Evolutionary conservation across 768 basidiomycete genomes (phyloP), one percentile per base, ranked within the genome.

Genomic region (Termitomyces sp.): DNA sequence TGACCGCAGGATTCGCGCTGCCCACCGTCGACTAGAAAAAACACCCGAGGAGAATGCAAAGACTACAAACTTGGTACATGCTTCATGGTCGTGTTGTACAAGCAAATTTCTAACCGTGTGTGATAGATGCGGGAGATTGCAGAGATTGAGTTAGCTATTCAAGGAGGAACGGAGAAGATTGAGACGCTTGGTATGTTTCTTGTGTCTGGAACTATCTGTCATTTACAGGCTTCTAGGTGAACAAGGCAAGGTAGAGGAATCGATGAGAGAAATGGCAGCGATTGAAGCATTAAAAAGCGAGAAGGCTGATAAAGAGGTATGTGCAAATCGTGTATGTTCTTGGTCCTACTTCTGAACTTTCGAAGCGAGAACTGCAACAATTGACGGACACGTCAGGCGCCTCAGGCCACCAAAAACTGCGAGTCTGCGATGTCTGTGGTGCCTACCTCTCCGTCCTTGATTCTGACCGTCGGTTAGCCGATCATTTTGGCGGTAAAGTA

Each of bases 21-120:
- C 94, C 41, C 97, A 99, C 70, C 81, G 94, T 63, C 82, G 97
- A 67, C 73, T 99, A 67, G 97, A 99, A 78, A 99, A 99, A 80
- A 99, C 97, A 5, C 97, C 97, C 32, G 97, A 98, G 75, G 97
- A 99, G 78, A 99, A 99, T 69, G 94, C 94, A 48, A 97, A 98
- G 75, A 98, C 96, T 31, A 98, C 97, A 4, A 94, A 96, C 70
- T 72, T 99, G 77, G 91, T 90, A 59, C 44, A 83, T 72, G 41
- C 52, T 43, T 44, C n/a, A 52, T 41, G 23, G 12, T 23, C 13
- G 49, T 50, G 36, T 7, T 35, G 36, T 47, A 39, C 13, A 3
- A 22, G 22, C 3, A 33, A 18, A 39, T 38, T 39, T 20, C 20
- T 46, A 7, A 52, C 45, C 40, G 40, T 55, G 40, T 22, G 52